Evolutionary conservation across 2,329 filamentous ascomycete species (phyloP), one percentile per base, ranked within the genome.

Genomic region (Epichloe festucae): DNA sequence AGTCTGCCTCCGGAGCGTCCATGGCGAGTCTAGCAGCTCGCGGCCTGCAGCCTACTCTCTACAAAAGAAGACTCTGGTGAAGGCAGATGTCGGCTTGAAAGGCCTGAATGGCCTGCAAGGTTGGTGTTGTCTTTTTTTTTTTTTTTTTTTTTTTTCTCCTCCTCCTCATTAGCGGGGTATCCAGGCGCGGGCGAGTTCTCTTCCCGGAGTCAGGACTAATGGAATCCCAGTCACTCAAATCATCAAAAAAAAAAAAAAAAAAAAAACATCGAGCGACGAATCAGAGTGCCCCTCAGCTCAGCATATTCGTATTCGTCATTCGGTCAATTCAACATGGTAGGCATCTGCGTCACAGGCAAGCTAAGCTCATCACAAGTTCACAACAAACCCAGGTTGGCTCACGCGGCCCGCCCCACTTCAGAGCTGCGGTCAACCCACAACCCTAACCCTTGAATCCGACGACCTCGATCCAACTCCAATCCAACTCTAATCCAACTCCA

Each of bases 1-100:
- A 64, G 48, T 85, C 82, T 34, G 75, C 71, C 43, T 83, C 80
- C 36, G 73, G 64, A 17, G 72, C 78, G 56, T 85, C 81, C 80
- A 84, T 84, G 5, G 8, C 31, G 31, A n/a, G 7, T 7, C 23
- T 10, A 4, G 31, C 11, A 31, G 27, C 40, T 23, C 10, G 17
- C 6, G 14, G 23, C 42, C n/a, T 6, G 15, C 8, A 45, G 15
- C 27, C 15, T 12, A 5, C 2, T 6, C 5, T 31, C 15, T 34
- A 15, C 2, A 2, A 17, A 34, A 15, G 31, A 34, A 31, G 12
- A 1, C 12, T 31, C 21, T 46, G 6, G 10, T n/a, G 6, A 8
- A 5, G 17, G 17, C 3, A 11, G 12, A 27, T 23, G 7, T 11
- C 23, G 23, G 8, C 12, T 21, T 31, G 42, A 21, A 23, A n/a